Evolutionary conservation across 2,329 filamentous ascomycete species (phyloP).

Genomic region (Fonsecaea nubica): DNA sequence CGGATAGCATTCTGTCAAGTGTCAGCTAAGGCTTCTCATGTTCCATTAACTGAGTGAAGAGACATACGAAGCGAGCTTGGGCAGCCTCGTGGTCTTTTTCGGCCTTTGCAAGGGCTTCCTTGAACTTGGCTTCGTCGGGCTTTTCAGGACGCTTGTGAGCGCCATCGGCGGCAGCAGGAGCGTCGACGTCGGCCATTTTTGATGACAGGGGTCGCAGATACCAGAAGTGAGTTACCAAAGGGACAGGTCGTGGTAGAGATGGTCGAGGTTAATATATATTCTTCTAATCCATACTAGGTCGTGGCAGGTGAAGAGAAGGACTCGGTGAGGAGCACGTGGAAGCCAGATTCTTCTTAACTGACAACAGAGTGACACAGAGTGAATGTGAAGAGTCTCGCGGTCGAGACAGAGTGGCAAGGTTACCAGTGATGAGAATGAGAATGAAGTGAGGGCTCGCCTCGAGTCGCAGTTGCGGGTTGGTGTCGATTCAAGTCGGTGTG

Average conservation of each 20-base stretch:
- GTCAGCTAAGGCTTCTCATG: conserved; percentile 22
- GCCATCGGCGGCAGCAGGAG: conserved; percentile 46
- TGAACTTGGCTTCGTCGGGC: conserved; percentile 86
- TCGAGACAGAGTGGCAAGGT: background rate
- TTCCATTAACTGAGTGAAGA: background rate
- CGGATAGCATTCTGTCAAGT: conserved; percentile 76
- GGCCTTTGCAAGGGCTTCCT: conserved; percentile 76
- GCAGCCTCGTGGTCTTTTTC: conserved; percentile 85
- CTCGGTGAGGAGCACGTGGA: conserved; percentile 2
- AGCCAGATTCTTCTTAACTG: background rate
- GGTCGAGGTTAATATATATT: conserved; percentile 20
- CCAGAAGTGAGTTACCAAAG: conserved; percentile 22
- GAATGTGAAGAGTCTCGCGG: background rate
- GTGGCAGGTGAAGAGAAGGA: conserved; percentile 16
- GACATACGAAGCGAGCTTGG: conserved; percentile 71
- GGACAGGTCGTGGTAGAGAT: conserved; percentile 25
- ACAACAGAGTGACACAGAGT: background rate
- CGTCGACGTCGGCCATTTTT: conserved; percentile 47
- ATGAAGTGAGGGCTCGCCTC: background rate
- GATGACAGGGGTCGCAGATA: conserved; percentile 11
- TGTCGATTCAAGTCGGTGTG: conserved; percentile 1
- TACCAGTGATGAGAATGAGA: background rate
- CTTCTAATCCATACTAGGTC: conserved; percentile 33
- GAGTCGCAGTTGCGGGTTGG: background rate
- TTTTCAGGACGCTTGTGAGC: conserved; percentile 71